Conservation (phyloP, 768 basidiomycete species). For the Boletus subparvulus region DNA sequence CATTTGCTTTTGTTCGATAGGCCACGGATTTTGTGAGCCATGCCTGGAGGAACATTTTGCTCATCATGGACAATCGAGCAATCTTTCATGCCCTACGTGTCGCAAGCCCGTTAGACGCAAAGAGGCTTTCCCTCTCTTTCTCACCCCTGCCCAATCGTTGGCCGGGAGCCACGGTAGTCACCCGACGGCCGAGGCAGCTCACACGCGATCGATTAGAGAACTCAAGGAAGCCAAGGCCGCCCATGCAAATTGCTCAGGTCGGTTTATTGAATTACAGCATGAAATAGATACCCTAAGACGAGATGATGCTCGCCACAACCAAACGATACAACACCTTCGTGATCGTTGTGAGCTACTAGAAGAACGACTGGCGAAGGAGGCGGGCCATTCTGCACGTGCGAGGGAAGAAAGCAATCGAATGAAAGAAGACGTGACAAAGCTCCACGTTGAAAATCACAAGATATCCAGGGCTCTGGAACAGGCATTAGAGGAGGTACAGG, state of each 20-base stretch:
- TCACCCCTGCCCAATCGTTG: conserved; percentile 19
- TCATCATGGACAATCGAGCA: conserved; percentile 4
- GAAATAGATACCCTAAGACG: conserved; percentile 14
- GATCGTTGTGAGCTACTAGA: conserved; percentile 15
- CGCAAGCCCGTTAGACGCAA: conserved; percentile 28
- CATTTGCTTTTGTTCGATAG: conserved; percentile 19
- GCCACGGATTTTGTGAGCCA: conserved; percentile 34
- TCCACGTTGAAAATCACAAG: conserved; percentile 27
- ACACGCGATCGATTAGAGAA: conserved; percentile 12
- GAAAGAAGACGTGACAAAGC: conserved; percentile 22
- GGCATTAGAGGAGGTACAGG: conserved; percentile 15
- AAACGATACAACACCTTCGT: conserved; percentile 15
- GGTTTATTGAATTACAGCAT: conserved; percentile 5
- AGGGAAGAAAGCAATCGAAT: conserved; percentile 13
- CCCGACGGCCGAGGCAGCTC: conserved; percentile 4
- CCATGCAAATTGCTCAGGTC: conserved; percentile 16
- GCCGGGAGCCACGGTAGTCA: background rate
- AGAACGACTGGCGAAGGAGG: conserved; percentile 11
- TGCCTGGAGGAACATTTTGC: conserved; percentile 26
- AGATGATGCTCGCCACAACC: background rate
- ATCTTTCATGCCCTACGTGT: conserved; percentile 28
- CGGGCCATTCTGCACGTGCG: background rate
- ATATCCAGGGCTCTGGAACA: conserved; percentile 13
- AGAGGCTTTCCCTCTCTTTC: conserved; percentile 29
- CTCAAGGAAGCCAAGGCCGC: conserved; percentile 9